These are phyloP conservation scores for Aspergillaceae sp. DNA, from an alignment of 2,329 filamentous ascomycete species.

Conservation along the genomic window DNA sequence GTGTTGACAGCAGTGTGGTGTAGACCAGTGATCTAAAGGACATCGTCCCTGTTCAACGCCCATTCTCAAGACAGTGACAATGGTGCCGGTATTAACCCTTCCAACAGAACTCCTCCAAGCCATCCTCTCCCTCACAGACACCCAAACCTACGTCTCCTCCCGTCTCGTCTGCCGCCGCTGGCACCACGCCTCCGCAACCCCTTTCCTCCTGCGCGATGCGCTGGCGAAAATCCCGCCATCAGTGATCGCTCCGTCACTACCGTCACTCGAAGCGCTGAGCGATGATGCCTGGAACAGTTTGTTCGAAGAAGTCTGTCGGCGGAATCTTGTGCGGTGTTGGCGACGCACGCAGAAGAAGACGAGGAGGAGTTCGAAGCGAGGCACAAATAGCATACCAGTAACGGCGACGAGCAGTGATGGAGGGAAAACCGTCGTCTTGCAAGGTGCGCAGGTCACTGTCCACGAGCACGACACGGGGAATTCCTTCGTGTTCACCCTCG, in stretches of 20 bases:
- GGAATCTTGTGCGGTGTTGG: slow-evolving; percentile 7
- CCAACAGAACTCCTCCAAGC: slow-evolving; percentile 14
- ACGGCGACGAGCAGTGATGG: slow-evolving; percentile 5
- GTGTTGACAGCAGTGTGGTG: too few species aligned
- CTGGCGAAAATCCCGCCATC: slow-evolving; percentile 6
- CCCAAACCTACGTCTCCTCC: slow-evolving; percentile 11
- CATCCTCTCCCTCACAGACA: slow-evolving; percentile 10
- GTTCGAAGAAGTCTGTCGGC: slow-evolving; percentile 9
- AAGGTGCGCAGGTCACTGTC: slow-evolving; percentile 8
- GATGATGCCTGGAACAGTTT: slow-evolving; percentile 10
- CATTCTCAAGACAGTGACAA: too few species aligned
- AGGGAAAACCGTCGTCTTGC: slow-evolving; percentile 5
- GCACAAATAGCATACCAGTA: too few species aligned
- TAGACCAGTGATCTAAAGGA: too few species aligned
- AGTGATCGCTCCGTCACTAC: slow-evolving; percentile 1
- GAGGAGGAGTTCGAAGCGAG: too few species aligned
- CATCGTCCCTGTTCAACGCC: too few species aligned
- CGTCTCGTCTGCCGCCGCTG: slow-evolving; percentile 11
- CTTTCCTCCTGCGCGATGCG: slow-evolving; percentile 9
- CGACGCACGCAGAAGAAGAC: slow-evolving; percentile 7
- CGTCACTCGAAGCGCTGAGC: slow-evolving; percentile 4
- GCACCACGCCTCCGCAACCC: slow-evolving; percentile 9
- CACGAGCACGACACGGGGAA: slow-evolving; percentile 1
- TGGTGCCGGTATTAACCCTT: slow-evolving; percentile 3
- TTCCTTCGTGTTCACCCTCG: slow-evolving; percentile 4